phyloP scores from a whole-genome alignment of 179 eudicot genomes.

The Beta corolliflora region DNA sequence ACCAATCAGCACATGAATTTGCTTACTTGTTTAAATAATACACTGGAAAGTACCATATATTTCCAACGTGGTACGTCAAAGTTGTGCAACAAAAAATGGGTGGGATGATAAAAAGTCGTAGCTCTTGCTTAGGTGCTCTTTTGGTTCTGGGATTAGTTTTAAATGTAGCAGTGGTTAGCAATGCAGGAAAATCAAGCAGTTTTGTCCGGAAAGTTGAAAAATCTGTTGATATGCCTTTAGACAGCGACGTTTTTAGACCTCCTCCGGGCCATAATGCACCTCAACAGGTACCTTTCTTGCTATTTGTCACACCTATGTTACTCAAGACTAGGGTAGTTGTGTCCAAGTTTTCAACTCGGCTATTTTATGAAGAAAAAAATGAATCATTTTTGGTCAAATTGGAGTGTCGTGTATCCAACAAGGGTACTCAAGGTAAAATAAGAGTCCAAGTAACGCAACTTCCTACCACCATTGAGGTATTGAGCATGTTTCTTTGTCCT shows the following conservation, averaged over 20 bases:
- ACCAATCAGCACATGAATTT: not conserved
- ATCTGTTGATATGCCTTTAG: slow-evolving; percentile 34
- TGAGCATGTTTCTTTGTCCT: not conserved
- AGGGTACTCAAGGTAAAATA: too few species aligned
- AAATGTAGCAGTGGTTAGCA: slow-evolving; percentile 20
- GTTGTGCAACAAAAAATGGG: slow-evolving; percentile 1
- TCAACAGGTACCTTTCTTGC: slow-evolving; percentile 29
- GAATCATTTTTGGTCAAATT: too few species aligned
- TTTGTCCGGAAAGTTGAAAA: slow-evolving; percentile 23
- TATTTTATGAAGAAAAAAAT: too few species aligned
- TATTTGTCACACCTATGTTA: not conserved
- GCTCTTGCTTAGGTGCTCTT: not conserved
- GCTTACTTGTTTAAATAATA: not conserved
- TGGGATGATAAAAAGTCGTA: not conserved
- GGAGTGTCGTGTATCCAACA: too few species aligned
- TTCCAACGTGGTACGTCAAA: not conserved
- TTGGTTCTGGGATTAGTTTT: slow-evolving; percentile 25
- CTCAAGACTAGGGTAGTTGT: too few species aligned
- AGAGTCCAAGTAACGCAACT: not conserved
- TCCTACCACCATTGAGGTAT: not conserved
- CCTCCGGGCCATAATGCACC: slow-evolving; percentile 43
- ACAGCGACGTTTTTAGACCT: slow-evolving; percentile 29
- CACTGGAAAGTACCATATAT: not conserved
- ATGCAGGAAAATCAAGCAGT: slow-evolving; percentile 34
- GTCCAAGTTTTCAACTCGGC: too few species aligned